Base-by-base conservation (phyloP, 208 protist genomes). In the Crithidia thermophila region DNA sequence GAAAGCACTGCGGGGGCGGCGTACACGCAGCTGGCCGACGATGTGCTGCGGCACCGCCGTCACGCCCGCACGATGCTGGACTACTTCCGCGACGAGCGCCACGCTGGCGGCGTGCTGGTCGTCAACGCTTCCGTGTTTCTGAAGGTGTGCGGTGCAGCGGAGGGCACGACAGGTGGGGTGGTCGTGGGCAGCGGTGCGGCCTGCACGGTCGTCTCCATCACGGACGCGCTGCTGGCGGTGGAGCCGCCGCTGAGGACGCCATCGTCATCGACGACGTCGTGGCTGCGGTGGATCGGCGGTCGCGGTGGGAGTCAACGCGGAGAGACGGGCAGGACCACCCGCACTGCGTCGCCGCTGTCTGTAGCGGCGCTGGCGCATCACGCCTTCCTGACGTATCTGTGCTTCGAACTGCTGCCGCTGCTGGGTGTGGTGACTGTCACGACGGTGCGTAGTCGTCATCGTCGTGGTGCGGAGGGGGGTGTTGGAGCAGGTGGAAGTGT, bases 71-170 rank as follows among this genome's bases (percentile, higher is more conserved):
- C 74, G 11, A 40, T 68, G 37, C 79, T 89, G 47, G 79, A 80
- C 37, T 94, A 92, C 67, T 64, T 82, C 63, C 67, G 69, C 25
- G 77, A 87, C 36, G 72, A 61, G 21, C 63, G 39, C 21, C 37
- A 72, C 58, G 72, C 83, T 8, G 71, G 63, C 9, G 90, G 84
- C 0, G 66, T 69, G 16, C 62, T 95, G 9, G 75, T 75, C 0
- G 75, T 91, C 40, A 95, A 95, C 50, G 90, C 84, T 2, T 93
- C 90, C 1, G 82, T 95, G 6, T 83, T 91, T 52, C 57, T 95
- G 57, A 84, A 85, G 65, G 56, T 91, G 31, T 94, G 88, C 63
- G 70, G 82, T 5, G 71, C 74, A 1, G 55, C 59, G 53, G 56
- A 40, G 2, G 13, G 39, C 23, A 8, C n/a, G n/a, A n/a, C n/a